Conservation (phyloP, 1,284 basidiomycete species). For the Fomitopsis pinicola region DNA sequence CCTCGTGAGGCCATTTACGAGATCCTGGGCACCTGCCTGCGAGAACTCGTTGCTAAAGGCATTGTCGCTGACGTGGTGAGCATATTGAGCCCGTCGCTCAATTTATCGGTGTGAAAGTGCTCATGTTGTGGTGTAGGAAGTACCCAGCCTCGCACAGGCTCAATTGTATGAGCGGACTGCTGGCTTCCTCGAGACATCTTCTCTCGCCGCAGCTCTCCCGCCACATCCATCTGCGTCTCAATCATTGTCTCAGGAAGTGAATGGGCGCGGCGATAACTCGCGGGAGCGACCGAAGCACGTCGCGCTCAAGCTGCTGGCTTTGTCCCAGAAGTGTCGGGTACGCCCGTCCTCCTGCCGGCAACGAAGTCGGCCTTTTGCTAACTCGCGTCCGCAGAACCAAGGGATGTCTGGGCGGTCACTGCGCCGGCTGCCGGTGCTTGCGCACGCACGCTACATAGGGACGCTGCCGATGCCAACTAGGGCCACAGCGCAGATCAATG, state of each 20-base stretch:
- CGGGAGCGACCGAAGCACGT: slow-evolving; percentile 47
- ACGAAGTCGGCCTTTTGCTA: not conserved
- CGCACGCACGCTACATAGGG: slow-evolving; percentile 80
- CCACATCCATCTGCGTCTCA: not conserved
- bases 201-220: not conserved
- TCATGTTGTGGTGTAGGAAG: slow-evolving; percentile 35
- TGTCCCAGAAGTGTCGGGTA: slow-evolving; percentile 77
- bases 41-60: slow-evolving; percentile 74
- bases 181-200: slow-evolving; percentile 14
- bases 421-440: slow-evolving; percentile 86
- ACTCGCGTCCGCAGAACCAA: slow-evolving; percentile 39
- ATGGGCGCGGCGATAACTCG: slow-evolving; percentile 23
- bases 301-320: slow-evolving; percentile 54
- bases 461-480: slow-evolving; percentile 27
- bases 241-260: not conserved
- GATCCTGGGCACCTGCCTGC: slow-evolving; percentile 82
- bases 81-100: slow-evolving; percentile 9
- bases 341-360: slow-evolving; percentile 17
- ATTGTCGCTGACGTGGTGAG: slow-evolving; percentile 62
- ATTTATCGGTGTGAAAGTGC: not conserved
- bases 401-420: slow-evolving; percentile 90
- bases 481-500: slow-evolving; percentile 9
- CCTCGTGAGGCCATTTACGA: slow-evolving; percentile 90
- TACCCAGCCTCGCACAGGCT: slow-evolving; percentile 61
- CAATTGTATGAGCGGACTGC: slow-evolving; percentile 48